These are phyloP conservation scores for Cyclotella baltica DNA, from an alignment of 108 stramenopile genomes.

Conservation along the genomic window DNA sequence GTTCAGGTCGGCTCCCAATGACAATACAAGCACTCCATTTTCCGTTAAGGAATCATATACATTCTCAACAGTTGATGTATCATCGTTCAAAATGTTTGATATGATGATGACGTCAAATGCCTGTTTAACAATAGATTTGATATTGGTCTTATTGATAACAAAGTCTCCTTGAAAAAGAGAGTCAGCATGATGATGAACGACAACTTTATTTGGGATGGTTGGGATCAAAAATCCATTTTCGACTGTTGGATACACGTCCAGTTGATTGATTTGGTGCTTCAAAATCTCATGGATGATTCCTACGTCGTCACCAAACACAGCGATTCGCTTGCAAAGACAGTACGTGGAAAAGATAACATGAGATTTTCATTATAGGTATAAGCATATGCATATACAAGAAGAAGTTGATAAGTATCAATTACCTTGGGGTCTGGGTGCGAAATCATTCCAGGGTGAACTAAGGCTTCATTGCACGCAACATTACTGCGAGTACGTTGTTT, in stretches of 20 bases:
- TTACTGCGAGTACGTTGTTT: background rate
- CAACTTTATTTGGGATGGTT: constrained; percentile 73
- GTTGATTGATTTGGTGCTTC: constrained; percentile 23
- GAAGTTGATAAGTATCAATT: background rate
- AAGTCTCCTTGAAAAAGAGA: background rate
- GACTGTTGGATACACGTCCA: constrained; percentile 50
- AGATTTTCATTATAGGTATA: too few species aligned
- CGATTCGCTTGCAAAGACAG: constrained; percentile 39
- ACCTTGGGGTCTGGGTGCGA: constrained; percentile 68
- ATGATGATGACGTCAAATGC: constrained; percentile 38
- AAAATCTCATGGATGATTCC: constrained; percentile 57
- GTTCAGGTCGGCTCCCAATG: background rate
- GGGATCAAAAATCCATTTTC: constrained; percentile 23
- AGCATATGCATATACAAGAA: too few species aligned
- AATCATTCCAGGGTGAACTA: constrained; percentile 96
- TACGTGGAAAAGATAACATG: background rate
- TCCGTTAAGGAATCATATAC: constrained; percentile 22
- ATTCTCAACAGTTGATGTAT: constrained; percentile 8
- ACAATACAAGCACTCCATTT: constrained; percentile 24
- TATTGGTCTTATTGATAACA: background rate
- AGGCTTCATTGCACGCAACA: constrained; percentile 22
- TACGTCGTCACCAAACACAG: constrained; percentile 78
- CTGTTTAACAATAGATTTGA: background rate
- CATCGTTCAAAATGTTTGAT: background rate
- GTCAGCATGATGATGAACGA: constrained; percentile 58